Evolutionary conservation across 805 yeast species (phyloP).

Genomic region (Lipomyces lipofer): DNA sequence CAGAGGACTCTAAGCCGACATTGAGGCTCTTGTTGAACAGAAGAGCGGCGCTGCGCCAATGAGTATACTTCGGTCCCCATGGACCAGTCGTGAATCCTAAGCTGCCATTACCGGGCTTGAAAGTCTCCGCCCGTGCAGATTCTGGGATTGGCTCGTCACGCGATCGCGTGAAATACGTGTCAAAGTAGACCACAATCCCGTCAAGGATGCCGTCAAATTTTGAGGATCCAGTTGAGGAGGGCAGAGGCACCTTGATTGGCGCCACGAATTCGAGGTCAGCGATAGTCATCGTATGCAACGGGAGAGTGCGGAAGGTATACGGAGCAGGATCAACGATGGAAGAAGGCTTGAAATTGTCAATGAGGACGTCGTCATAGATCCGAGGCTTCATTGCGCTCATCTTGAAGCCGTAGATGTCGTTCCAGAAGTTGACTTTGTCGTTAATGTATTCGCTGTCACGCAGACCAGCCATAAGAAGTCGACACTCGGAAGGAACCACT

Average conservation of each 20-base stretch:
- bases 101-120: constrained; percentile 23
- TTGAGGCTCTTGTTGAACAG: constrained; percentile 75
- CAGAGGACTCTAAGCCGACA: constrained; percentile 62
- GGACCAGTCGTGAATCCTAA: constrained; percentile 81
- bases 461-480: constrained; percentile 84
- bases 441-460: constrained; percentile 91
- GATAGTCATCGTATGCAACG: constrained; percentile 71
- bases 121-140: constrained; percentile 43
- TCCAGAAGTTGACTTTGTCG: constrained; percentile 93
- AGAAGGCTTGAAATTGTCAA: constrained; percentile 67
- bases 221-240: constrained; percentile 44
- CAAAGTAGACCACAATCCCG: constrained; percentile 86
- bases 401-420: constrained; percentile 92
- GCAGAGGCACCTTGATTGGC: constrained; percentile 50
- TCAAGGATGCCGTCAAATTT: constrained; percentile 71
- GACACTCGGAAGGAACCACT: constrained; percentile 93
- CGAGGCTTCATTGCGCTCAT: constrained; percentile 75
- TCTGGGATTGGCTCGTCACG: constrained; percentile 33
- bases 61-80: constrained; percentile 71
- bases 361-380: constrained; percentile 65
- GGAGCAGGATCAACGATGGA: constrained; percentile 62
- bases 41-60: constrained; percentile 89
- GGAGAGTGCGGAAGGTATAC: constrained; percentile 66
- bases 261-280: constrained; percentile 69
- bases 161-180: constrained; percentile 65